These are phyloP conservation scores for Eutrema japonicum DNA, from an alignment of 345 rosid genomes.

Conservation along the genomic window DNA sequence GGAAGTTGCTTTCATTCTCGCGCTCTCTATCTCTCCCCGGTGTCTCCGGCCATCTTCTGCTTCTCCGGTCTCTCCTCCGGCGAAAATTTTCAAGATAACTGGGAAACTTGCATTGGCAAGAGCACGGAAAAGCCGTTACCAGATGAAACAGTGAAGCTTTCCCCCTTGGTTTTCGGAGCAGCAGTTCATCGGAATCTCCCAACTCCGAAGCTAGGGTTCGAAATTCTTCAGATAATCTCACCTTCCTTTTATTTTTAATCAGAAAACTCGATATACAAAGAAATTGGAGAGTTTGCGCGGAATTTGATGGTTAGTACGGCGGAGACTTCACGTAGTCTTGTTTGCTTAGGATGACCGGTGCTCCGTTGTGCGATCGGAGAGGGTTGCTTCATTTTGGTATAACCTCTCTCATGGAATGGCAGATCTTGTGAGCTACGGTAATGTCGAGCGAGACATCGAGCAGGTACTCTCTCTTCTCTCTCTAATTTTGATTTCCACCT, in stretches of 20 bases:
- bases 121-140: not conserved
- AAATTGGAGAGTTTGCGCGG: conserved; percentile 28
- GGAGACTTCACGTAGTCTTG: conserved; percentile 45
- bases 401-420: conserved; percentile 97
- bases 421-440: conserved; percentile 93
- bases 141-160: conserved; percentile 14
- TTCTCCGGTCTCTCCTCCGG: conserved; percentile 4
- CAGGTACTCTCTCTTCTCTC: conserved; percentile 52
- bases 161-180: conserved; percentile 22
- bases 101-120: not conserved
- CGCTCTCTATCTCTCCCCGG: conserved; percentile 1
- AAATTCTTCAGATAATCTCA: conserved; percentile 9
- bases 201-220: conserved; percentile 34
- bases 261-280: no score
- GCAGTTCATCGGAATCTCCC: conserved; percentile 18
- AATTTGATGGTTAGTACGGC: conserved; percentile 47
- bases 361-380: conserved; percentile 76
- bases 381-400: conserved; percentile 64
- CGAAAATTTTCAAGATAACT: not conserved
- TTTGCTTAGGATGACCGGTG: conserved; percentile 83
- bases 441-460: conserved; percentile 79
- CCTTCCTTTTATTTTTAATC: not conserved
- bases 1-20: conserved; percentile 27
- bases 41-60: conserved; percentile 4
- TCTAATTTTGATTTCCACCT: not conserved